Evolutionary conservation across 176 grass and related monocot genomes (phyloP).

Genomic region (Zoysia pacifica): DNA sequence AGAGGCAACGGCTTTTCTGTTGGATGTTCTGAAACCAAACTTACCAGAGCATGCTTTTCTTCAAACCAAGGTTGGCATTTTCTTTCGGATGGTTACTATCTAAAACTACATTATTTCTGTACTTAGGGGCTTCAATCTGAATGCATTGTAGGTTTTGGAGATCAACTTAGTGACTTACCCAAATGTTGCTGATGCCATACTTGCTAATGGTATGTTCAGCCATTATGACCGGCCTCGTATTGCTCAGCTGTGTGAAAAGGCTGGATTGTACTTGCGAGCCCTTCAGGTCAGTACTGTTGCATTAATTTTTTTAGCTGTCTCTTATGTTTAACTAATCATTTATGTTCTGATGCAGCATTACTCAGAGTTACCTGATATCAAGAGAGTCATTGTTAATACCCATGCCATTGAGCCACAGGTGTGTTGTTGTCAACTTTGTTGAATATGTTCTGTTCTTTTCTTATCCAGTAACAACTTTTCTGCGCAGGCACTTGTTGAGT

Average conservation of each 20-base stretch:
- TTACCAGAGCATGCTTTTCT: constrained; percentile 90
- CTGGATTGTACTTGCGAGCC: constrained; percentile 86
- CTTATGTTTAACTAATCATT: constrained; percentile 30
- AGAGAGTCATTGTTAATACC: constrained; percentile 95
- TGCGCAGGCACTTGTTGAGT: constrained; percentile 84
- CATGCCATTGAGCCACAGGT: constrained; percentile 98
- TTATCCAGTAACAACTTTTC: constrained; percentile 31
- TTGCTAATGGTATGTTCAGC: constrained; percentile 98
- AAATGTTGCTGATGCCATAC: constrained; percentile 98
- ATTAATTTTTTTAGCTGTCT: constrained; percentile 9
- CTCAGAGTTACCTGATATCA: constrained; percentile 89
- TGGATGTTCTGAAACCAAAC: constrained; percentile 97
- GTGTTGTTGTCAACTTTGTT: constrained; percentile 35
- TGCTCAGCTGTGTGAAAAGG: constrained; percentile 98
- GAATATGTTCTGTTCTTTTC: background rate
- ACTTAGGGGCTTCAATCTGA: constrained; percentile 26
- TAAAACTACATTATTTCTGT: background rate
- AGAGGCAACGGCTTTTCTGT: constrained; percentile 89
- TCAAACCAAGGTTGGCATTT: constrained; percentile 79
- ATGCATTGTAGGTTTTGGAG: constrained; percentile 79
- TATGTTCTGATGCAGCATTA: constrained; percentile 76
- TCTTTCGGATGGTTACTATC: background rate
- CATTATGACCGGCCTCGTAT: constrained; percentile 96
- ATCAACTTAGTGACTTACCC: constrained; percentile 96
- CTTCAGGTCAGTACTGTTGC: constrained; percentile 67